phyloP scores from a whole-genome alignment of 2,329 filamentous ascomycete species.

The Paecilomyces fulvus region DNA sequence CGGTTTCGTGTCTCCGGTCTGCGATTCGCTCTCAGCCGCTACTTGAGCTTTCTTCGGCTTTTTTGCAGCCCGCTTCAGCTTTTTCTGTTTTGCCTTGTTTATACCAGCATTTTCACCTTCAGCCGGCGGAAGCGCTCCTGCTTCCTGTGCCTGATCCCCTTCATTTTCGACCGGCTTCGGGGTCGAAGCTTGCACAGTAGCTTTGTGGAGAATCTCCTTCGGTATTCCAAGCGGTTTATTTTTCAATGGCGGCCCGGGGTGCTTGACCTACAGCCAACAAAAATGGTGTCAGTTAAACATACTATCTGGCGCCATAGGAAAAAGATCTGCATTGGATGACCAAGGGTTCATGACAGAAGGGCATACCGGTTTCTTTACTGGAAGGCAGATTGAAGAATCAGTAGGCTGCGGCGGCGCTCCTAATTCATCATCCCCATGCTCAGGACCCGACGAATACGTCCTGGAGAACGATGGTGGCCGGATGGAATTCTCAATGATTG shows the following conservation, averaged over 20 bases:
- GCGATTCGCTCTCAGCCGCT: background rate
- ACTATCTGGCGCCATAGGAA: background rate
- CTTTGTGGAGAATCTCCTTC: background rate
- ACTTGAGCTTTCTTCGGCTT: background rate
- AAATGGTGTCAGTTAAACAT: background rate
- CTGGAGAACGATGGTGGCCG: constrained; percentile 19
- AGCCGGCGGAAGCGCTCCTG: background rate
- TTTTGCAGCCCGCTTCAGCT: background rate
- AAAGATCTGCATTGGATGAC: background rate
- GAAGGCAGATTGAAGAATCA: background rate
- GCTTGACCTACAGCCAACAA: background rate
- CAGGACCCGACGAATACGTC: constrained; percentile 8
- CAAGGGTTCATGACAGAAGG: background rate
- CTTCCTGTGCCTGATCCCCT: background rate
- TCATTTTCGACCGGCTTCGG: background rate
- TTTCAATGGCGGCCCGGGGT: background rate
- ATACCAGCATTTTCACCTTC: background rate
- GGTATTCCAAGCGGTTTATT: background rate
- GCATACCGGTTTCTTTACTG: background rate
- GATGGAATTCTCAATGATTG: constrained; percentile 10
- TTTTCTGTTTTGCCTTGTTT: constrained; percentile 2
- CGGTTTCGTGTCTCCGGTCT: background rate
- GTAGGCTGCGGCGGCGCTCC: background rate
- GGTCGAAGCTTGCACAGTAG: background rate
- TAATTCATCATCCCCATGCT: background rate